Percentiles rank a stretch among this genome's conserved stretches.
Conservation (phyloP, 2,329 filamentous ascomycete genomes). For the Penicillium sp. region DNA sequence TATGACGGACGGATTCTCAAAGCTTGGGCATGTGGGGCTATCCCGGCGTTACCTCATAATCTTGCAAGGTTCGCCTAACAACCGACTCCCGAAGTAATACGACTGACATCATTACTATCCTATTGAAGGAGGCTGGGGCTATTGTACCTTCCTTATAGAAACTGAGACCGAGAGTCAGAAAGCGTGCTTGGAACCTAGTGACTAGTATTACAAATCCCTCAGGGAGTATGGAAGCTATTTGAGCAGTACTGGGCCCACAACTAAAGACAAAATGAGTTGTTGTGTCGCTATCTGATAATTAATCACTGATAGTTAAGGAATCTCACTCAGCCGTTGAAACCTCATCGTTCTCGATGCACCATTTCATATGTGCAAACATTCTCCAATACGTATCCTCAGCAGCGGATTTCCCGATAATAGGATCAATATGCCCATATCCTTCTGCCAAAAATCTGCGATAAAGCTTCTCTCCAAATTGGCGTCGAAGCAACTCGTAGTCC, state of each 20-base stretch:
- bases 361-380: not conserved
- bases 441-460: slow-evolving; percentile 3
- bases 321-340: not conserved
- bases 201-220: not conserved
- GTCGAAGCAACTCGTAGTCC: not conserved
- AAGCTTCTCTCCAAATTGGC: not conserved
- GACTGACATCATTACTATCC: not conserved
- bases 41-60: not conserved
- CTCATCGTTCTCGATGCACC: not conserved
- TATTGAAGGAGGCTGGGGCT: not conserved
- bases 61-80: not conserved
- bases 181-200: not conserved
- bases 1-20: not conserved
- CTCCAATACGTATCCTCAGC: not conserved
- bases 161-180: not conserved
- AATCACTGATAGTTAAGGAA: no score
- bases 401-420: slow-evolving; percentile 2
- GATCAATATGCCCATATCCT: slow-evolving; percentile 1
- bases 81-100: no score
- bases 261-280: not conserved
- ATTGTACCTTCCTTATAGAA: no score
- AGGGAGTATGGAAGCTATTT: not conserved
- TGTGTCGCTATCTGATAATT: not conserved
- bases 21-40: not conserved
- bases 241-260: not conserved